These are phyloP conservation scores for Populus hybrid DNA, from an alignment of 441 rosid genomes.

Conservation along the genomic window DNA sequence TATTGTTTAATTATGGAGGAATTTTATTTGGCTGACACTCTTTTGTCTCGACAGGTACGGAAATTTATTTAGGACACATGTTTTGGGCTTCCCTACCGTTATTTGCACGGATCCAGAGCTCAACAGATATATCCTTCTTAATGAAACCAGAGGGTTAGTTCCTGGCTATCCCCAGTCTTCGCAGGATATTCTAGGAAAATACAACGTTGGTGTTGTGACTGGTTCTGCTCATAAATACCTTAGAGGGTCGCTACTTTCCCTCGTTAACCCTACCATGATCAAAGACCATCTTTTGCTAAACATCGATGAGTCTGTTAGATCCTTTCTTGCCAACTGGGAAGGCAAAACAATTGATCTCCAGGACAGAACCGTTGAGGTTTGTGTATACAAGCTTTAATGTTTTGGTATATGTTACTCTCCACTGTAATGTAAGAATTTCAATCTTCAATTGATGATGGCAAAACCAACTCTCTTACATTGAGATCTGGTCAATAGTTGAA, in stretches of 20 bases:
- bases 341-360: constrained; percentile 60
- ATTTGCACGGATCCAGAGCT: constrained; percentile 82
- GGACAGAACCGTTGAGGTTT: constrained; percentile 67
- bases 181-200: constrained; percentile 70
- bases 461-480: constrained; percentile 4
- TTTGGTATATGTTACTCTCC: neutral
- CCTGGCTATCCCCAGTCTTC: constrained; percentile 87
- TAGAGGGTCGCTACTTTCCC: constrained; percentile 65
- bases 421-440: constrained; percentile 2
- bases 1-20: neutral
- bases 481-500: constrained; percentile 1
- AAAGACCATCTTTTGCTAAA: constrained; percentile 56
- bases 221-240: constrained; percentile 61
- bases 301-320: constrained; percentile 56
- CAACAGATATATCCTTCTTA: constrained; percentile 65
- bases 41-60: constrained; percentile 48
- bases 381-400: neutral
- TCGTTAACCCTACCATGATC: constrained; percentile 61
- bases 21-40: neutral
- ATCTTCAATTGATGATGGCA: constrained; percentile 2
- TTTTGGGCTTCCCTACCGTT: constrained; percentile 73
- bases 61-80: constrained; percentile 68
- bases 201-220: constrained; percentile 77
- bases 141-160: constrained; percentile 76
- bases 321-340: constrained; percentile 50